A percentile compares a stretch with the other conserved stretches of the same genome.
Conservation (phyloP, 2,329 filamentous ascomycete species). For the Achaetomium macrosporum region DNA sequence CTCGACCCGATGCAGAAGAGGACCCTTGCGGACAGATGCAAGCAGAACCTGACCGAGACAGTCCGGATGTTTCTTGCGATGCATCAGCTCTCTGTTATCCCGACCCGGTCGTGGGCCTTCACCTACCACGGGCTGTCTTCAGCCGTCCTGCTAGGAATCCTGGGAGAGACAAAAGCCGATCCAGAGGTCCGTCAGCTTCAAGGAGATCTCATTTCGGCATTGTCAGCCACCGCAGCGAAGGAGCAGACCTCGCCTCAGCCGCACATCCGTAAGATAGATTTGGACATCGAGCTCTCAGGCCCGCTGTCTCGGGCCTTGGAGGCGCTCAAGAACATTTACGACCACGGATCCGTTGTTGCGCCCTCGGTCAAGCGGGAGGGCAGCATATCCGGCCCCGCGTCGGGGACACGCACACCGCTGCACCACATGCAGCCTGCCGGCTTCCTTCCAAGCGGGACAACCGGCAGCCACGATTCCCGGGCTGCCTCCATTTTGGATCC, state of each 20-base stretch:
- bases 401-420: constrained; percentile 41
- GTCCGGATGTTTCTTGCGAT: constrained; percentile 64
- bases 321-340: constrained; percentile 60
- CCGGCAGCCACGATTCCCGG: constrained; percentile 2
- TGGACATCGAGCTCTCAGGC: constrained; percentile 57
- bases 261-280: constrained; percentile 50
- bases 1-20: constrained; percentile 49
- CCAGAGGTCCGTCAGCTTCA: constrained; percentile 58
- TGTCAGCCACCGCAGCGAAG: constrained; percentile 59
- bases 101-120: constrained; percentile 62
- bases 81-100: constrained; percentile 62
- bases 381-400: constrained; percentile 35
- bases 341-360: constrained; percentile 54
- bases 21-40: constrained; percentile 52
- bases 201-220: constrained; percentile 56
- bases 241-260: constrained; percentile 50
- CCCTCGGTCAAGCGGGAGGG: constrained; percentile 43
- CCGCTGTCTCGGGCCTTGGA: constrained; percentile 56
- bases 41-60: constrained; percentile 57
- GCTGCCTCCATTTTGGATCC: constrained; percentile 36
- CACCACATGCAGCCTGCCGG: constrained; percentile 24
- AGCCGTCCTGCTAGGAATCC: constrained; percentile 56
- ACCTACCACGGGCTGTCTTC: constrained; percentile 63
- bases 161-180: constrained; percentile 58
- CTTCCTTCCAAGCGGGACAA: constrained; percentile 13